phyloP scores from a whole-genome alignment of 1,284 basidiomycete genomes.

The Baeospora myosura region DNA sequence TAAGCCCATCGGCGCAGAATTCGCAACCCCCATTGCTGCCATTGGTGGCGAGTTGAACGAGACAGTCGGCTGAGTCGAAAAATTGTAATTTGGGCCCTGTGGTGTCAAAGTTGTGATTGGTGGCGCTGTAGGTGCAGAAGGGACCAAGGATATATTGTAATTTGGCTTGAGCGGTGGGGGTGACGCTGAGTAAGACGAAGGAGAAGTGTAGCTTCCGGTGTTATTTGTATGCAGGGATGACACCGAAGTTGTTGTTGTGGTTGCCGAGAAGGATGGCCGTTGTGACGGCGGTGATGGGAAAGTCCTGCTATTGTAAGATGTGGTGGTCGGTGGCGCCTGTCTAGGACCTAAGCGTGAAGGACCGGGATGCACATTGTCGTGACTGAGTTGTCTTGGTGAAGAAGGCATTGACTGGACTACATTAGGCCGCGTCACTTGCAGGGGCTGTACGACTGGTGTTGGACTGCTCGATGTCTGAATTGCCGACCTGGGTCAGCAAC shows the following conservation, averaged over 20 bases:
- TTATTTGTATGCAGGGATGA: slow-evolving; percentile 15
- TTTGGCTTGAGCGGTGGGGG: slow-evolving; percentile 36
- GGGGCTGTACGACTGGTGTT: background rate
- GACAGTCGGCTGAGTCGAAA: slow-evolving; percentile 3
- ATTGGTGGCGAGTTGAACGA: slow-evolving; percentile 13
- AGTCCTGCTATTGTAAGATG: slow-evolving; percentile 12
- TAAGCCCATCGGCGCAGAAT: slow-evolving; percentile 18
- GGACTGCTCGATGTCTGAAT: background rate
- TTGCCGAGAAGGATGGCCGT: background rate
- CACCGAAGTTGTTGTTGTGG: background rate
- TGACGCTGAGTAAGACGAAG: slow-evolving; percentile 9
- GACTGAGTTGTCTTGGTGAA: slow-evolving; percentile 34
- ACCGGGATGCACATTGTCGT: slow-evolving; percentile 20
- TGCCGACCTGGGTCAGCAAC: slow-evolving; percentile 1
- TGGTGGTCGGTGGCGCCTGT: slow-evolving; percentile 10
- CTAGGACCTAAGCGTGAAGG: slow-evolving; percentile 33
- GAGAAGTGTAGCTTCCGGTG: slow-evolving; percentile 10
- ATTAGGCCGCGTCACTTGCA: background rate
- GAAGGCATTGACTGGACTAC: slow-evolving; percentile 33
- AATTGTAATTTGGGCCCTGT: background rate
- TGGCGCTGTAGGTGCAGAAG: slow-evolving; percentile 17
- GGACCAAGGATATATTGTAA: slow-evolving; percentile 41
- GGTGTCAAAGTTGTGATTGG: slow-evolving; percentile 11
- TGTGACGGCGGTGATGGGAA: slow-evolving; percentile 6
- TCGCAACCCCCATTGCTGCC: slow-evolving; percentile 19